phyloP scores from a whole-genome alignment of 2,329 filamentous ascomycete genomes.

The Diaporthe sp. region DNA sequence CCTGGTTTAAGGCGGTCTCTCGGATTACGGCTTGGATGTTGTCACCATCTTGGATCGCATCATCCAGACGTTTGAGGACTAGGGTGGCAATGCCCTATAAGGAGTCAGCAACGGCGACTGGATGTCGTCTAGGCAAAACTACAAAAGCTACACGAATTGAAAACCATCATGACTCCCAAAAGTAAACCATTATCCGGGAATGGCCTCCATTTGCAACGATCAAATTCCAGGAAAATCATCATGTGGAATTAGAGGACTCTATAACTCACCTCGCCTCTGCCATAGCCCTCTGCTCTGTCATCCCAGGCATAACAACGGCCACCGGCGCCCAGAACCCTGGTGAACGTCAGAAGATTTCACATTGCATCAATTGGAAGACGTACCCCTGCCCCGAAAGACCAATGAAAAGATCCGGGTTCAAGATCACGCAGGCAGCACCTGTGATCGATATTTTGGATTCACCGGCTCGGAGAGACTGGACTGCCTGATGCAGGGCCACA shows the following conservation, averaged over 20 bases:
- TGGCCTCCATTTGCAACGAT: no score
- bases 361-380: not conserved
- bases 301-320: not conserved
- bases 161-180: no score
- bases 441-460: not conserved
- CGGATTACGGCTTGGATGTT: slow-evolving; percentile 55
- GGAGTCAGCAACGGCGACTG: no score
- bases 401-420: not conserved
- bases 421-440: not conserved
- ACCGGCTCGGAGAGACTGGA: not conserved
- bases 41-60: slow-evolving; percentile 60
- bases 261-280: no score
- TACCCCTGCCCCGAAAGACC: not conserved
- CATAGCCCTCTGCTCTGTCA: slow-evolving; percentile 52
- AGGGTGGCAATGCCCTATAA: slow-evolving; percentile 55
- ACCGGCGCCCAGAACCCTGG: not conserved
- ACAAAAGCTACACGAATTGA: no score
- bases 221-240: no score
- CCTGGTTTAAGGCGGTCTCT: slow-evolving; percentile 54
- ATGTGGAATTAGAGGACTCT: no score
- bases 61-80: slow-evolving; percentile 60
- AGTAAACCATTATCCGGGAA: no score
- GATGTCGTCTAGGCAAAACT: no score
- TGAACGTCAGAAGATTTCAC: not conserved
- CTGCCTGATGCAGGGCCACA: not conserved